Percentiles rank a stretch among this genome's conserved stretches.
These are phyloP conservation scores for Trichoderma polysporum DNA, from an alignment of 2,329 filamentous ascomycete genomes.

Conservation along the genomic window DNA sequence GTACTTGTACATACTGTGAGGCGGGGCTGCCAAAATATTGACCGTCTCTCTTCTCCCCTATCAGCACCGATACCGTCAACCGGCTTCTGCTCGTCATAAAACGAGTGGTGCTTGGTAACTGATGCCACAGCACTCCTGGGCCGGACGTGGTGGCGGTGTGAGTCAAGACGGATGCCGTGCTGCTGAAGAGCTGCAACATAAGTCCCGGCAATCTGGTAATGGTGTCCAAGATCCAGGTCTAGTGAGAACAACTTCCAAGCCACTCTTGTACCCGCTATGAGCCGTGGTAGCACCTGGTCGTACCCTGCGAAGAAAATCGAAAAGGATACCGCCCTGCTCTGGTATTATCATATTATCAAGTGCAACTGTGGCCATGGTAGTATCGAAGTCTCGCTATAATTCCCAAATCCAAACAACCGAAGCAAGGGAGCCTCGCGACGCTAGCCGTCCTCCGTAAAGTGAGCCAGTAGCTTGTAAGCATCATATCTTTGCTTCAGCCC, in stretches of 20 bases:
- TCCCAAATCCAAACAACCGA: not conserved
- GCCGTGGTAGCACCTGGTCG: not conserved
- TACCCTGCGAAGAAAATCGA: not conserved
- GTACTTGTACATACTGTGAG: slow-evolving; percentile 8
- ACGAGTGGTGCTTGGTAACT: not conserved
- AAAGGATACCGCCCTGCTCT: not conserved
- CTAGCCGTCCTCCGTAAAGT: slow-evolving; percentile 1
- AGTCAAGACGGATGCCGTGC: slow-evolving; percentile 15
- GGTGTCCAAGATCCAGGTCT: slow-evolving; percentile 17
- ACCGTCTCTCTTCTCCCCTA: slow-evolving; percentile 5
- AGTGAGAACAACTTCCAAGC: slow-evolving; percentile 2
- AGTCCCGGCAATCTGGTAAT: slow-evolving; percentile 23
- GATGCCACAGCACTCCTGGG: not conserved
- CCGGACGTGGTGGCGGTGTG: slow-evolving; percentile 11
- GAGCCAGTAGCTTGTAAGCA: not conserved
- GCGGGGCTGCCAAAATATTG: slow-evolving; percentile 4
- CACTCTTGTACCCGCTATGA: slow-evolving; percentile 6
- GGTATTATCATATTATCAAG: not conserved
- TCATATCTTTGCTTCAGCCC: not conserved
- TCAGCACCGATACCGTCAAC: not conserved
- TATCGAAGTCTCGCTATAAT: not conserved
- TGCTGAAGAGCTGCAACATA: slow-evolving; percentile 20
- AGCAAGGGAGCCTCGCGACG: slow-evolving; percentile 3
- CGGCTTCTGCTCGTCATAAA: not conserved
- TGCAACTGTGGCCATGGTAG: not conserved